A percentile compares a stretch with the other conserved stretches of the same genome.
These are phyloP conservation scores for Thraustochytrium sp. DNA, from an alignment of 352 stramenopile genomes.

Conservation along the genomic window DNA sequence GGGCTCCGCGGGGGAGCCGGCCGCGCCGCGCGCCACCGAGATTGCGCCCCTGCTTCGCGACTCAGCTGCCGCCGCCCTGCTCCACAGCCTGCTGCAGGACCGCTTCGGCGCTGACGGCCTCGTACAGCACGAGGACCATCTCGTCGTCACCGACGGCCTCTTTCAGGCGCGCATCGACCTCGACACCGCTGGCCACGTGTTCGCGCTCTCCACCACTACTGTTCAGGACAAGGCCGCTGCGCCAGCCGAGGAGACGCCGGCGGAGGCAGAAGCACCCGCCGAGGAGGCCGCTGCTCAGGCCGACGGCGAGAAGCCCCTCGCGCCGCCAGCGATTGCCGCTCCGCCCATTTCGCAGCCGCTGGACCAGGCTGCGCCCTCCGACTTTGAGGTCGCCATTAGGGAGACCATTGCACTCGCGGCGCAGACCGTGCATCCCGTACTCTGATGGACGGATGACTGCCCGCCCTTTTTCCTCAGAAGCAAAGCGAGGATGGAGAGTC, in stretches of 20 bases:
- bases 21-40: not conserved
- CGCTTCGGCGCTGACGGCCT: not conserved
- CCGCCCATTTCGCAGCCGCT: too few relatives aligned
- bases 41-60: not conserved
- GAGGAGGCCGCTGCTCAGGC: not conserved
- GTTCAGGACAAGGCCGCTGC: not conserved
- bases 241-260: not conserved
- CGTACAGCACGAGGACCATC: not conserved
- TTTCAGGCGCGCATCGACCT: not conserved
- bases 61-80: not conserved
- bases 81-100: not conserved
- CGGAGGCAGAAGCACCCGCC: not conserved
- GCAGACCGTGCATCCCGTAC: not conserved
- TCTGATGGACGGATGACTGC: not conserved
- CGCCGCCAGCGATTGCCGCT: too few relatives aligned
- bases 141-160: not conserved
- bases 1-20: not conserved
- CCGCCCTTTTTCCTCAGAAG: not conserved
- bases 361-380: too few relatives aligned
- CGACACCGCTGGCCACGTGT: not conserved
- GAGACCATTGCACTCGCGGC: slow-evolving; percentile 10
- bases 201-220: not conserved
- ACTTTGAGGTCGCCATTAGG: not conserved
- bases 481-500: not conserved
- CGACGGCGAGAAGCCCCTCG: too few relatives aligned